Evolutionary conservation across 768 basidiomycete genomes (phyloP), one percentile per base, ranked within the genome.

Genomic region (Agaricus sinodeliciosus): DNA sequence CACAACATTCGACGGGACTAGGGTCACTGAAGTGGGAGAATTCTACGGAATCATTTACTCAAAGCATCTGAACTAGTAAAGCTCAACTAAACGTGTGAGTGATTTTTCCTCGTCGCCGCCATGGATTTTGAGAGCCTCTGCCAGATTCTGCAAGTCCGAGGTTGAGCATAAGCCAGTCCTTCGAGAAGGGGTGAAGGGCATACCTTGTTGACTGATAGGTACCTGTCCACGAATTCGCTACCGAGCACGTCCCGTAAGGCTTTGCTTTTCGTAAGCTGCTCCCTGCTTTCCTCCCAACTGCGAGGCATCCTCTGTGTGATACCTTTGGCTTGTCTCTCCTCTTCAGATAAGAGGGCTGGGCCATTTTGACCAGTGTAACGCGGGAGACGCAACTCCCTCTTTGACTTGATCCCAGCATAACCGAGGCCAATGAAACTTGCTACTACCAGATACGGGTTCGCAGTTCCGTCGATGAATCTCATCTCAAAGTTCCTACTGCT

Each of bases 401-500:
- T 58, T 1, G 70, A 66, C 16, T 67, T 43, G n/a, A 90, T 68
- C 0, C 82, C 86, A 16, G 73, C 55, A 9, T 41, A 54, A 0
- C 84, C 87, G 2, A 74, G 74, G 1, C 72, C 79, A 27, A 89
- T 54, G n/a, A 87, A 58, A 0, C 72, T 77, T 0, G 84, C 79
- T 4, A 86, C 62, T 0, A 74, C 81, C 13, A 88, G 63, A 62
- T 89, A 75, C 0, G 75, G 81, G 60, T 77, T 83, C 1, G 83
- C 74, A 3, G 84, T 87, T 6, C 75, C 87, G 56, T 90, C 87
- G 43, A 84, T 54, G 31, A 73, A 69, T 48, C 74, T 74, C 56
- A 85, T 59, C 65, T 90, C 87, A 57, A 89, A 84, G 57, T 80
- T 79, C 26, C 79, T 73, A 40, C 73, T 72, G 0, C 70, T 66